Evolutionary conservation across 192 early-diverging fungal genomes (phyloP), one percentile per base, ranked within the genome.

Genomic region (Mortierella antarctica): DNA sequence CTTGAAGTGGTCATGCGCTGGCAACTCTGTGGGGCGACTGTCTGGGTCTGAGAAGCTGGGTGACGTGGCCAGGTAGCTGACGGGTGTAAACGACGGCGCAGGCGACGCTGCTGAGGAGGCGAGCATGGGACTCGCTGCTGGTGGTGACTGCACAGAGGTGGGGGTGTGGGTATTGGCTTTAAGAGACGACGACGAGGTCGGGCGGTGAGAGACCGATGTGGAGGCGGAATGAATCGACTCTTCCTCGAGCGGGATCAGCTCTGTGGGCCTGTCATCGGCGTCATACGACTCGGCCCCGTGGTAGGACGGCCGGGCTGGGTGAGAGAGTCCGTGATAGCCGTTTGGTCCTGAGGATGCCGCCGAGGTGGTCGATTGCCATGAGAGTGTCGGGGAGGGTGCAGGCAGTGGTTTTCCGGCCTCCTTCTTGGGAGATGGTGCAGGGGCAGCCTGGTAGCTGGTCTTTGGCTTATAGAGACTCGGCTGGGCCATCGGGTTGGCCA

Each of bases 181-280:
- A 10, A 7, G 6, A 5, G 45, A 20, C 39, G 54, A 45, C 46
- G 65, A 14, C 21, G 18, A 46, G 17, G 23, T 39, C 15, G 21
- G 7, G 42, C 6, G 9, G 20, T 41, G 39, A 40, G 63, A 8
- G 7, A 7, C 13, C 5, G 50, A n/a, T 13, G 48, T 39, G 13
- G 63, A 5, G 12, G 50, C 7, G 5, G 6, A 7, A 23, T 7
- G 6, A 21, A 0, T 51, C 17, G 59, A 52, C 0, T 71, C 75
- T 1, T 79, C 75, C 2, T 71, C 68, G 8, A 62, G 17, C 23
- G 75, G 75, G 44, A 79, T 79, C 6, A 79, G 64, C 51, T 79
- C 75, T 17, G 75, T 79, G 7, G 75, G 75, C 50, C 75, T 79
- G 45, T 79, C 75, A 55, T 79, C 75, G 12, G 75, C 68, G 39